Conservation (phyloP, 2,329 filamentous ascomycete genomes). For the Lomentospora prolificans region DNA sequence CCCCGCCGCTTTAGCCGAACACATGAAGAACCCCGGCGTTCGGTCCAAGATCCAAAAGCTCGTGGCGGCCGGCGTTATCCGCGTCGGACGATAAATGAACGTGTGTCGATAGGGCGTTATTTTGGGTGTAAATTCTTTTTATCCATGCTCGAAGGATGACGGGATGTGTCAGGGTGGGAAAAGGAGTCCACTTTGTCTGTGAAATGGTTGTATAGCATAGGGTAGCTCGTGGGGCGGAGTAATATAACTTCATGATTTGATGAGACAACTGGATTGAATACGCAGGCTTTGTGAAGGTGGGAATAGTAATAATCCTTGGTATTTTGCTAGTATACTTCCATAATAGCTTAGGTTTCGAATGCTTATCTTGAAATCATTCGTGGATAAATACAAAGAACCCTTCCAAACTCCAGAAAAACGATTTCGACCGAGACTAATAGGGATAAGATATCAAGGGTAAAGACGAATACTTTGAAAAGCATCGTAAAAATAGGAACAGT, state of each 20-base stretch:
- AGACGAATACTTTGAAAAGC: too few relatives aligned
- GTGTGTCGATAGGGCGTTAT: background rate
- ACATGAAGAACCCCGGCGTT: conserved; percentile 88
- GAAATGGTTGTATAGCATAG: background rate
- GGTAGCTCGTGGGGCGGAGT: background rate
- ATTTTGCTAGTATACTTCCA: too few relatives aligned
- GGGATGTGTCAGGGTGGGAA: too few relatives aligned
- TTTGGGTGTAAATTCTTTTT: background rate
- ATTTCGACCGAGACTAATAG: background rate
- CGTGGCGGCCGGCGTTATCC: conserved; percentile 84
- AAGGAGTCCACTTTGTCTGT: too few relatives aligned
- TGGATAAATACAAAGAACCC: background rate
- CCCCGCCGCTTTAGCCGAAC: conserved; percentile 85
- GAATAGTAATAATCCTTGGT: too few relatives aligned
- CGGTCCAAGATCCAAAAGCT: conserved; percentile 88
- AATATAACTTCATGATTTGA: background rate
- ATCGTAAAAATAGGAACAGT: too few relatives aligned
- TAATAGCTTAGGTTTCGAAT: too few relatives aligned
- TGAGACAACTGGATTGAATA: too few relatives aligned
- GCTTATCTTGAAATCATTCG: too few relatives aligned
- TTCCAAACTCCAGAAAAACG: background rate
- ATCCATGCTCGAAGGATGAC: too few relatives aligned
- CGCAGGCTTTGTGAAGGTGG: too few relatives aligned
- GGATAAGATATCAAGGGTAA: conserved; percentile 3
- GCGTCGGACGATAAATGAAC: conserved; percentile 45